Evolutionary conservation across 805 yeast genomes (phyloP).

Genomic region (Candida nonsorbophila): DNA sequence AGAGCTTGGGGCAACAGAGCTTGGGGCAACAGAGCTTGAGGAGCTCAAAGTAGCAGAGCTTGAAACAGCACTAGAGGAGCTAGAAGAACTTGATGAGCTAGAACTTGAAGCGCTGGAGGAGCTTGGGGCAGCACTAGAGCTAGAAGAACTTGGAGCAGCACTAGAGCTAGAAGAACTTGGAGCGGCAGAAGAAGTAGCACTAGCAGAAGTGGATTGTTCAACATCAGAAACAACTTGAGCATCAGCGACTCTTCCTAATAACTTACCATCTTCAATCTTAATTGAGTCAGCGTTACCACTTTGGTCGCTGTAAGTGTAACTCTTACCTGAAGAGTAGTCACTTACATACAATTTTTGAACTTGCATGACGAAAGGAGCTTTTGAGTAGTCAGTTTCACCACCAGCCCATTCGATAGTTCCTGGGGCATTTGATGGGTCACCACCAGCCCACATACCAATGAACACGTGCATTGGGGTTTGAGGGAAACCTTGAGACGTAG

Average conservation of each 20-base stretch:
- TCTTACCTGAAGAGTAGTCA: slow-evolving; percentile 60
- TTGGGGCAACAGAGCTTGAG: no score
- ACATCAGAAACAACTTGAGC: slow-evolving; percentile 29
- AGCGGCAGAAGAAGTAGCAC: slow-evolving; percentile 7
- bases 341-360: slow-evolving; percentile 52
- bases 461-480: slow-evolving; percentile 76
- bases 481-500: slow-evolving; percentile 65
- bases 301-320: slow-evolving; percentile 49
- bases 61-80: background rate
- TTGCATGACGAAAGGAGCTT: slow-evolving; percentile 64
- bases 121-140: no score
- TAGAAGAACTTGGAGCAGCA: slow-evolving; percentile 2
- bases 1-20: no score
- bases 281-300: slow-evolving; percentile 58
- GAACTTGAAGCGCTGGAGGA: no score
- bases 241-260: slow-evolving; percentile 50
- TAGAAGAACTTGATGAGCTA: background rate
- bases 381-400: slow-evolving; percentile 56
- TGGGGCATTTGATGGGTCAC: slow-evolving; percentile 54
- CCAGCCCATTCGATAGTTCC: slow-evolving; percentile 84
- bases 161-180: slow-evolving; percentile 3
- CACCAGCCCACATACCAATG: slow-evolving; percentile 77
- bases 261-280: slow-evolving; percentile 49
- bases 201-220: slow-evolving; percentile 20
- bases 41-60: slow-evolving; percentile 4